phyloP scores from a whole-genome alignment of 108 stramenopile genomes.

The Asterionellopsis glacialis region DNA sequence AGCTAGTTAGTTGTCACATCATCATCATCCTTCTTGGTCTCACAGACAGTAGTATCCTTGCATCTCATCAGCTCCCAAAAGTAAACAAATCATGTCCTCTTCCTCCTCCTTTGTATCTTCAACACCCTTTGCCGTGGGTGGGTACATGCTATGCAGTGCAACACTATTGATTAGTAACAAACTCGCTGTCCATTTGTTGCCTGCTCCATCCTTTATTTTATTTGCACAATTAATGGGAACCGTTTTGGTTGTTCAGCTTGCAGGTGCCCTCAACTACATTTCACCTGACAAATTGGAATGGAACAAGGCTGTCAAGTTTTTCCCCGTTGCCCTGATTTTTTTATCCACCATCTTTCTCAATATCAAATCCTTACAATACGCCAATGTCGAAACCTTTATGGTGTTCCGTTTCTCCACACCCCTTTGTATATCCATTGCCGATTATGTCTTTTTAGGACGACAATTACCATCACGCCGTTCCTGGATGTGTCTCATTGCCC shows the following conservation, averaged over 20 bases:
- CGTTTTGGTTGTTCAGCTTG: constrained; percentile 54
- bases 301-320: constrained; percentile 66
- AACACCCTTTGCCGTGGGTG: constrained; percentile 49
- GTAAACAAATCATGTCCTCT: too few species aligned
- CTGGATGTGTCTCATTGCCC: constrained; percentile 46
- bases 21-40: too few species aligned
- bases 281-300: constrained; percentile 57
- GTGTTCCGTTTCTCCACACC: constrained; percentile 85
- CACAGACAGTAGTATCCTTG: too few species aligned
- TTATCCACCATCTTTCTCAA: constrained; percentile 72
- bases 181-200: constrained; percentile 58
- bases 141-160: constrained; percentile 77
- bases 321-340: constrained; percentile 72
- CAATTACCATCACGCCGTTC: constrained; percentile 73
- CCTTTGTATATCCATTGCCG: constrained; percentile 68
- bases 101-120: too few species aligned
- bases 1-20: too few species aligned
- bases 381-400: constrained; percentile 94
- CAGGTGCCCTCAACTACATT: constrained; percentile 30
- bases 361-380: constrained; percentile 69
- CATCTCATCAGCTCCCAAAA: too few species aligned
- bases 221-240: constrained; percentile 61
- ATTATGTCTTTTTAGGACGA: constrained; percentile 74
- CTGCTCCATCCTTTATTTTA: constrained; percentile 69
- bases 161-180: constrained; percentile 77